A percentile compares a stretch with the other conserved stretches of the same genome.
phyloP scores from a whole-genome alignment of 495 filamentous ascomycete genomes.

The Mycothermus thermophilus region DNA sequence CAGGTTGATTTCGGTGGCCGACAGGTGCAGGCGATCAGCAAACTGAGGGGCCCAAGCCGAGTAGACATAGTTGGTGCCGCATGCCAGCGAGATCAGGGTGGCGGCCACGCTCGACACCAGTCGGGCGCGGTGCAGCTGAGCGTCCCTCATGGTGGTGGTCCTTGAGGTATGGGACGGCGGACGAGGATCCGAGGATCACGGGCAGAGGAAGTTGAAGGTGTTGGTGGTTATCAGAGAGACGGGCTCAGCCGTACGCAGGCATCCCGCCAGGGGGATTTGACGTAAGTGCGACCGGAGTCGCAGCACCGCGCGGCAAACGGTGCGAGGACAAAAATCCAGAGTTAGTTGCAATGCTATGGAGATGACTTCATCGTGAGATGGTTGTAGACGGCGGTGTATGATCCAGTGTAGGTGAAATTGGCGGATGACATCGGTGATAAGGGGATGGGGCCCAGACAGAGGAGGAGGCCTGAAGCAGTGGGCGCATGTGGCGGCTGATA shows the following conservation, averaged over 20 bases:
- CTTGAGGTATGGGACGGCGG: too few relatives aligned
- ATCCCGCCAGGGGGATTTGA: constrained; percentile 2
- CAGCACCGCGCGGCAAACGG: too few relatives aligned
- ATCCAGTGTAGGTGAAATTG: too few relatives aligned
- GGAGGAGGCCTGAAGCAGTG: too few relatives aligned
- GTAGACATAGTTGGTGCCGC: constrained; percentile 96
- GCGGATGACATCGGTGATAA: too few relatives aligned
- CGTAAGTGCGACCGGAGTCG: neutral
- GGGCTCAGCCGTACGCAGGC: constrained; percentile 5
- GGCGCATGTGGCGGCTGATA: too few relatives aligned
- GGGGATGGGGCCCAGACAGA: too few relatives aligned
- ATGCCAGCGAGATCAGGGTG: constrained; percentile 72
- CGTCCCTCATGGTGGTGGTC: too few relatives aligned
- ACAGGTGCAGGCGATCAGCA: constrained; percentile 68
- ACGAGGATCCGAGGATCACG: too few relatives aligned
- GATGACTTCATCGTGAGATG: constrained; percentile 1
- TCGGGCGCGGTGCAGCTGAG: constrained; percentile 39
- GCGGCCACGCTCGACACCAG: constrained; percentile 72
- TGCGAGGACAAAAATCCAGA: neutral
- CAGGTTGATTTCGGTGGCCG: constrained; percentile 78
- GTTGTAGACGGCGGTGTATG: too few relatives aligned
- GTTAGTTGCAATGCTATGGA: neutral
- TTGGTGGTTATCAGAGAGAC: neutral
- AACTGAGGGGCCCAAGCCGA: constrained; percentile 97
- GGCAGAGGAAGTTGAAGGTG: too few relatives aligned